Evolutionary conservation across 2,329 filamentous ascomycete species (phyloP), one percentile per base, ranked within the genome.

Genomic region (Ophiocordyceps sinensis): DNA sequence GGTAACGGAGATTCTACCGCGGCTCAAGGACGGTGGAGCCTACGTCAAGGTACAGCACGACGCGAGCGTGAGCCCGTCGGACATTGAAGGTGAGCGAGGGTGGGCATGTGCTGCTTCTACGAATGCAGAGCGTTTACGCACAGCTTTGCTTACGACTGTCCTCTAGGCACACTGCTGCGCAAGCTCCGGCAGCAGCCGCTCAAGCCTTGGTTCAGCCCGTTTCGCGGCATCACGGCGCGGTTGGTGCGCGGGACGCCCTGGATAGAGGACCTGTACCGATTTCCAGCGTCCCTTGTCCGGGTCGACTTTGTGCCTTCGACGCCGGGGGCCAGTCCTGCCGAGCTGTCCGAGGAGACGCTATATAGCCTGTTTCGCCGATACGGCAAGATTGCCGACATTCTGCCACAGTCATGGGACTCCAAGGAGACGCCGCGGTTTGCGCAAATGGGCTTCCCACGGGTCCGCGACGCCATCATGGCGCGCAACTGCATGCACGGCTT

Each of bases 401-500:
- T 75, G 2, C 74, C 80, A 1, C 86, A 95, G 55, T 76, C 86
- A 0, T 78, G 81, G 3, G 88, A 94, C 53, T 94, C 87, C 11
- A 95, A 95, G 59, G 67, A 86, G 2, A 54, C 83, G 3, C 89
- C 91, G 0, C 80, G 79, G 51, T 94, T 77, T 58, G 87, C 88
- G 0, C 75, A 78, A 41, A 61, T 96, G 19, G 83, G 87, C 53
- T 96, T 91, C 52, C 68, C 75, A 1, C 70, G 74, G 8, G 69
- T 83, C 13, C 73, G 83, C 30, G 81, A 84, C 52, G 82, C 87
- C 7, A 82, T 93, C 42, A 86, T 91, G 76, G 87, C 88, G 0
- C 81, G 85, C 51, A 94, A 94, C 52, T 96, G 89, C 53, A 71
- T 95, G 63, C 91, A 98, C 57, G 88, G 89, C 0, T 83, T 83